Base-by-base conservation (phyloP, 257 asterid genomes). In the Solanum bulbocastanum region DNA sequence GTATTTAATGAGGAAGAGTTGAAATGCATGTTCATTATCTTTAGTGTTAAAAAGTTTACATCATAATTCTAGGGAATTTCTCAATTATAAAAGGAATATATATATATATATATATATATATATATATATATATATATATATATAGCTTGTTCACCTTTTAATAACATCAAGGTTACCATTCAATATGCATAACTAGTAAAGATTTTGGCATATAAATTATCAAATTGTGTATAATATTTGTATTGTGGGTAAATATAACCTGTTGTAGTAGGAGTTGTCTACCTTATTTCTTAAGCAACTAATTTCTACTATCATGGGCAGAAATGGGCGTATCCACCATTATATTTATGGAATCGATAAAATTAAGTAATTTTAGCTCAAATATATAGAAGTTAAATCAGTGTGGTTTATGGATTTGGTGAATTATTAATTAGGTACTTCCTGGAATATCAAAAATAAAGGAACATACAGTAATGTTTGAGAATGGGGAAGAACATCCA, bases 391-490 rank as follows among this genome's bases (percentile, higher is more conserved):
- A 2, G n/a, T 52, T 52, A 52, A 52, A 52, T 52, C 10, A 1
- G n/a, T 7, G 9, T 52, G n/a, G 23, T 6, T 52, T 16, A 52
- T 52, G 23, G 4, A 52, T 65, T 66, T 68, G 36, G 10, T 68
- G 37, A 68, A 27, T 66, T 25, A 6, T 66, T 66, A 25, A 10
- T 20, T 56, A 93, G 97, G 96, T 94, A 22, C 36, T 89, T 4
- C 93, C 94, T 6, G 37, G 90, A 1, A 49, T 95, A 3, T n/a
- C 87, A 15, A 69, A 33, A 22, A 86, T 95, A 49, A 74, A 71
- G 10, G 92, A 89, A 8, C 33, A 87, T 1, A 2, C 15, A 5
- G 87, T 95, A 6, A 81, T 86, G 13, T 94, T 95, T 87, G 13
- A 5, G 10, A 86, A 93, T 42, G 92, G 92, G 4, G 62, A 52